Conservation (phyloP, 1,284 basidiomycete species). For the Puccinia novopanici region DNA sequence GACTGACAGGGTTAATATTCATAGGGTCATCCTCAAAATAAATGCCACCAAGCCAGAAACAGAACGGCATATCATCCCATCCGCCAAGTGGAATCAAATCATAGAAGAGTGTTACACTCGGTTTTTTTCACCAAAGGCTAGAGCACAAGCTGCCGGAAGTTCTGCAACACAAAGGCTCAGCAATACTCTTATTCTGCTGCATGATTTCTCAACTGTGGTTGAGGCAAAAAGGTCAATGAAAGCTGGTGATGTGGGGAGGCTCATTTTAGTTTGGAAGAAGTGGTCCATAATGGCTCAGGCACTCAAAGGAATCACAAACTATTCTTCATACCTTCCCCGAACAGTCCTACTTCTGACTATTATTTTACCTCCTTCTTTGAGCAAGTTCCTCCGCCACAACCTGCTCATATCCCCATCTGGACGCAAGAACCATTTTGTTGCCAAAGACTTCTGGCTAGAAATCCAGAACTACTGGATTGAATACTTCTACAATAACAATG, state of each 20-base stretch:
- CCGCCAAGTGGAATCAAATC: not conserved
- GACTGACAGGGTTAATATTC: no score
- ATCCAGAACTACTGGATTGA: slow-evolving; percentile 29
- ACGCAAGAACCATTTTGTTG: not conserved
- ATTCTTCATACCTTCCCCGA: slow-evolving; percentile 22
- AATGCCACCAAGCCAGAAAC: no score
- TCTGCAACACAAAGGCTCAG: slow-evolving; percentile 16
- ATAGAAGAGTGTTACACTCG: no score
- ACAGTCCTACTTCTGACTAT: not conserved
- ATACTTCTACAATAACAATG: slow-evolving; percentile 29
- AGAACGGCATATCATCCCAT: not conserved
- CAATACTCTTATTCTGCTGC: slow-evolving; percentile 15
- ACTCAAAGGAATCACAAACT: no score
- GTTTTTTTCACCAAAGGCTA: not conserved
- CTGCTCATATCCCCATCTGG: slow-evolving; percentile 13
- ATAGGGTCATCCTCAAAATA: no score
- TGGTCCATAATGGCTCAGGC: slow-evolving; percentile 34
- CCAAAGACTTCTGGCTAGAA: slow-evolving; percentile 31
- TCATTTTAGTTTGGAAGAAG: slow-evolving; percentile 33
- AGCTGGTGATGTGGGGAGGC: slow-evolving; percentile 28
- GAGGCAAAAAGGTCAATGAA: slow-evolving; percentile 27
- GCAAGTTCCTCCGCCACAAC: slow-evolving; percentile 13
- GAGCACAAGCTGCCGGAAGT: not conserved
- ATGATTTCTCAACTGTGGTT: slow-evolving; percentile 17
- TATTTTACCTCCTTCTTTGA: not conserved